Evolutionary conservation across 2,329 filamentous ascomycete genomes (phyloP), one percentile per base, ranked within the genome.

Genomic region (Hymenoscyphus occultus): DNA sequence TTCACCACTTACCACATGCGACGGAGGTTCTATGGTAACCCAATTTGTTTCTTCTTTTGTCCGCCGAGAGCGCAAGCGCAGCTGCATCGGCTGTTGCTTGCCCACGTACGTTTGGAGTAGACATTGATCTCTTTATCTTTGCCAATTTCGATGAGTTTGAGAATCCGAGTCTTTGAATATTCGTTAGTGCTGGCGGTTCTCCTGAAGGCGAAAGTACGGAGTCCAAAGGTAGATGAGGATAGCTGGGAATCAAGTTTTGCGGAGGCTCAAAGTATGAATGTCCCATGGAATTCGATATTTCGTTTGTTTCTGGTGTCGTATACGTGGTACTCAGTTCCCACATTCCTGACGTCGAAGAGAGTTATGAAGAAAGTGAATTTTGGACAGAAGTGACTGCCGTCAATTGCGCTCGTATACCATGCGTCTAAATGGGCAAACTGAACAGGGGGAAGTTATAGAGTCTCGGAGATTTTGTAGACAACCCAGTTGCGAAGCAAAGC

Each of bases 11-110:
- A 98, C 94, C 90, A 81, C 94, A 98, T 71, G 94, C 95, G 72
- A 97, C 92, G 56, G 93, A 96, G 42, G 93, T 97, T 74, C 94
- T 87, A 80, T 97, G 94, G 76, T 98, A 98, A 48, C 94, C 94
- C 67, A 98, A 83, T 79, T 96, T 97, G 78, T 97, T 97, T 75
- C 93, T 87, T 75, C 87, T 86, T 76, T 90, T 90, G 71, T 90
- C 86, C 42, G 84, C 82, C 48, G 76, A 75, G 54, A 75, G 45
- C 58, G 74, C 68, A 57, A 75, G 61, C 63, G 71, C 71, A 71
- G 76, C 67, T 62, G 71, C 71, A 64, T 76, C 72, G 56, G 71
- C 65, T 67, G 74, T 67, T 72, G 77, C 72, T 69, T 80, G 77
- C 60, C 77, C 78, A 68, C 78, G 78, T 66, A 81, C 77, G 73